Percentiles rank a stretch among this genome's conserved stretches.
phyloP scores from a whole-genome alignment of 2,329 filamentous ascomycete genomes.

The Aspergillus quadricinctus region DNA sequence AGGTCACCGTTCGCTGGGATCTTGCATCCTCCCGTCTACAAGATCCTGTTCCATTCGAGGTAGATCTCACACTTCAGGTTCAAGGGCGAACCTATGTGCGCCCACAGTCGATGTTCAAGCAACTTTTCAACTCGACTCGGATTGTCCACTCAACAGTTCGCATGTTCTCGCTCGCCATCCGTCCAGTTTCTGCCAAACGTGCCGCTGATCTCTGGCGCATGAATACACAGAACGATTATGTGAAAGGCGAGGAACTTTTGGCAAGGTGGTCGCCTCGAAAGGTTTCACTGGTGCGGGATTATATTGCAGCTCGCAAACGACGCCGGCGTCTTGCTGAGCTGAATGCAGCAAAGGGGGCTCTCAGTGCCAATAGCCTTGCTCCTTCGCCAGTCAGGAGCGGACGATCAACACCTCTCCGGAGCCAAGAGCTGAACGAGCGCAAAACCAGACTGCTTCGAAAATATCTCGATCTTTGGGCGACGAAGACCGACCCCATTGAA shows the following conservation, averaged over 20 bases:
- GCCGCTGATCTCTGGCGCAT: slow-evolving; percentile 94
- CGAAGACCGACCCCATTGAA: slow-evolving; percentile 39
- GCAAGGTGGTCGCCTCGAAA: slow-evolving; percentile 82
- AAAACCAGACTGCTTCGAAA: slow-evolving; percentile 37
- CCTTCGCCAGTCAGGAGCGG: slow-evolving; percentile 32
- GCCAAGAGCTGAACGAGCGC: slow-evolving; percentile 33
- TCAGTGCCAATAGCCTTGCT: slow-evolving; percentile 37
- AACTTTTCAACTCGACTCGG: slow-evolving; percentile 77
- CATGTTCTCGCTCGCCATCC: slow-evolving; percentile 81
- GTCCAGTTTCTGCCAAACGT: slow-evolving; percentile 83
- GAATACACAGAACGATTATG: slow-evolving; percentile 90
- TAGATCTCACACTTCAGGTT: slow-evolving; percentile 78
- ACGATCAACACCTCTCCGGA: slow-evolving; percentile 33
- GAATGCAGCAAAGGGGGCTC: slow-evolving; percentile 54
- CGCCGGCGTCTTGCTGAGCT: slow-evolving; percentile 73
- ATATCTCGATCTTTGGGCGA: slow-evolving; percentile 40
- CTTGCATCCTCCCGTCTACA: slow-evolving; percentile 76
- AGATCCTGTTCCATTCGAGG: slow-evolving; percentile 81
- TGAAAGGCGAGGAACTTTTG: slow-evolving; percentile 89
- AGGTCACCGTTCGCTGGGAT: slow-evolving; percentile 83
- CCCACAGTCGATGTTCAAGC: slow-evolving; percentile 79
- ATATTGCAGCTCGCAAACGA: slow-evolving; percentile 69
- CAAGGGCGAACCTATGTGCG: slow-evolving; percentile 78
- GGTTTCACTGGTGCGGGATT: slow-evolving; percentile 87
- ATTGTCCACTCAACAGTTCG: slow-evolving; percentile 82